Base-by-base conservation (phyloP, 352 stramenopile species). In the Phytophthora agathidicida region DNA sequence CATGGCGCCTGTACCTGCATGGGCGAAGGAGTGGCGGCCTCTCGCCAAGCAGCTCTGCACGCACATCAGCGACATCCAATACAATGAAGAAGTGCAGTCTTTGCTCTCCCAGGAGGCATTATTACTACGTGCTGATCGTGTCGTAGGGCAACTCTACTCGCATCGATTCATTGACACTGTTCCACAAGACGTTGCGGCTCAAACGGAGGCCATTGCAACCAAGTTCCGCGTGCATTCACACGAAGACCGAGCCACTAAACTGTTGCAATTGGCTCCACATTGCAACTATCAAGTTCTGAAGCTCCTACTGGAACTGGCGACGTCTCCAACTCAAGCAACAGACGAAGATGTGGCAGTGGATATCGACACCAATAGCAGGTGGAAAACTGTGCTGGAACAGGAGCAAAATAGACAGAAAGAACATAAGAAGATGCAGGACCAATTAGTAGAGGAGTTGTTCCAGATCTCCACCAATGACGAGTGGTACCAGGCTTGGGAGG, bases 391-490 rank as follows among this genome's bases (percentile, higher is more conserved):
- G 20, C 35, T 71, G 16, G 35, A 68, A 19, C 27, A 74, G 14
- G 43, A 68, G 35, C 46, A 65, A 23, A 50, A 62, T 1, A 49
- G 23, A 16, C 39, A 74, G 35, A 17, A 53, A 2, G 22, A 56
- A 13, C 55, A 49, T n/a, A 54, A 68, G 11, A 45, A 53, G 30
- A 49, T 70, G 60, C 57, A 65, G 31, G 68, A 82, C 2, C 59
- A 75, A 35, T 23, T 89, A 22, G 62, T 77, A 7, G 65, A 83
- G 1, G 80, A 88, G 32, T 56, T 89, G 3, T 75, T 83, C 30
- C 57, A 89, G 67, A 83, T 89, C 36, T 76, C 77, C 13, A 82
- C 73, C 20, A 75, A 79, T 32, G 82, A 89, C 56, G 77, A 88
- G 36, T 91, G 81, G 81, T 88, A 73, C 42, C 68, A 88, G 27